Conservation (phyloP, 2,329 filamentous ascomycete genomes). For the Aureobasidium sp. region DNA sequence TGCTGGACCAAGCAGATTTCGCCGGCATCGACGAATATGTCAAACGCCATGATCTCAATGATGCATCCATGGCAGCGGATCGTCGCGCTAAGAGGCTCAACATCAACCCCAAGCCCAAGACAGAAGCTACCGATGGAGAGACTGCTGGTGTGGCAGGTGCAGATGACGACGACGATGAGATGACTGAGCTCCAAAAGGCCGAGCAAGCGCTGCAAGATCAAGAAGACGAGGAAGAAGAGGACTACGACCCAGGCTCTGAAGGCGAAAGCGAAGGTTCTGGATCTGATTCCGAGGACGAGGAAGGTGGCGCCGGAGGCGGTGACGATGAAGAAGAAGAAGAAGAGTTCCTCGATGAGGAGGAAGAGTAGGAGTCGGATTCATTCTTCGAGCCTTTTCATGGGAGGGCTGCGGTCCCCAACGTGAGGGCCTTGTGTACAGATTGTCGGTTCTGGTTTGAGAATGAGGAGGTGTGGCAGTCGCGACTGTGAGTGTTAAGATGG, state of each 20-base stretch:
- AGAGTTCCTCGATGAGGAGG: constrained; percentile 27
- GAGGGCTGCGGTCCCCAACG: neutral
- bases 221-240: constrained; percentile 37
- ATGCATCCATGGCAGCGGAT: constrained; percentile 55
- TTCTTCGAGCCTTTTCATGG: neutral
- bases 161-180: constrained; percentile 29
- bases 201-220: constrained; percentile 30
- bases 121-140: constrained; percentile 25
- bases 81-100: constrained; percentile 55
- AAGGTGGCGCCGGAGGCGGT: constrained; percentile 18
- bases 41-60: constrained; percentile 54
- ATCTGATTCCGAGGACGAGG: constrained; percentile 29
- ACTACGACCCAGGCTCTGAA: constrained; percentile 35
- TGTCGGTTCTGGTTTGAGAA: neutral
- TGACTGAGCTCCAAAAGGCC: constrained; percentile 34
- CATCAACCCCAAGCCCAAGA: constrained; percentile 34
- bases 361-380: constrained; percentile 22
- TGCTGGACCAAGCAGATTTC: constrained; percentile 60
- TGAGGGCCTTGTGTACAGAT: neutral
- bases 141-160: constrained; percentile 24
- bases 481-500: neutral
- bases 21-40: constrained; percentile 56
- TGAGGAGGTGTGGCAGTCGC: neutral
- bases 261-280: constrained; percentile 36
- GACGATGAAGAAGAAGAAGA: constrained; percentile 26